Conservation (phyloP, 2,329 filamentous ascomycete genomes). For the Aspergillus fructus region DNA sequence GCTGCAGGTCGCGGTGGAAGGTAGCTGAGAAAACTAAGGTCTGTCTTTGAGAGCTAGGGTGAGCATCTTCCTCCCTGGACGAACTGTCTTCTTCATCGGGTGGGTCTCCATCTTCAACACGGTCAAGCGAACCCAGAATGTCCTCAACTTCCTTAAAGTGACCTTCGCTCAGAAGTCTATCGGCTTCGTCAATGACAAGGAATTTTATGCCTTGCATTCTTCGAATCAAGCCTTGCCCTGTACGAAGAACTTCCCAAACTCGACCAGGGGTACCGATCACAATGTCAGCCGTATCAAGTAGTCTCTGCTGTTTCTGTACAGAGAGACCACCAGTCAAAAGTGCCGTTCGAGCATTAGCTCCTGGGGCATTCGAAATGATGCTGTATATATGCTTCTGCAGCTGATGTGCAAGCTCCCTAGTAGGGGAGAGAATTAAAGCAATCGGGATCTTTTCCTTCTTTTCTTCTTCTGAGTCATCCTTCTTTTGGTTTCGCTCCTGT, state of each 20-base stretch:
- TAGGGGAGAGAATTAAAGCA: slow-evolving; percentile 84
- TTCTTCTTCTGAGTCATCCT: slow-evolving; percentile 41
- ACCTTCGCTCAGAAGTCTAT: slow-evolving; percentile 84
- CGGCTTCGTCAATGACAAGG: slow-evolving; percentile 90
- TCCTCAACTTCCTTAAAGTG: slow-evolving; percentile 94
- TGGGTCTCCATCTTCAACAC: slow-evolving; percentile 48
- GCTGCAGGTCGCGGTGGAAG: slow-evolving; percentile 86
- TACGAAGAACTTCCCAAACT: slow-evolving; percentile 89
- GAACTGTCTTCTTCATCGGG: slow-evolving; percentile 26
- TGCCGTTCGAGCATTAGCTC: slow-evolving; percentile 63
- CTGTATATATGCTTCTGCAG: slow-evolving; percentile 77
- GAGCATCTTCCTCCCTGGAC: slow-evolving; percentile 40
- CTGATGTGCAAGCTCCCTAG: slow-evolving; percentile 90
- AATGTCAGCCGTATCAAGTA: slow-evolving; percentile 80
- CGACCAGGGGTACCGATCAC: slow-evolving; percentile 91
- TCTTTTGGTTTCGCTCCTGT: slow-evolving; percentile 27
- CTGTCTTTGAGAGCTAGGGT: slow-evolving; percentile 56
- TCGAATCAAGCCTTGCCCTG: slow-evolving; percentile 66
- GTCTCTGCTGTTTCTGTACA: slow-evolving; percentile 89
- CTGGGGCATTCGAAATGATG: slow-evolving; percentile 67
- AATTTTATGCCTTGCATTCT: slow-evolving; percentile 74
- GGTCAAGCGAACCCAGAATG: slow-evolving; percentile 78
- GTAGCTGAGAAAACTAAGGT: slow-evolving; percentile 97
- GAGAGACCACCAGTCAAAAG: slow-evolving; percentile 90
- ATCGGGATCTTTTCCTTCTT: slow-evolving; percentile 54